Evolutionary conservation across 371 early-diverging fungal genomes (phyloP).

Genomic region (Syncephalis fuscata): DNA sequence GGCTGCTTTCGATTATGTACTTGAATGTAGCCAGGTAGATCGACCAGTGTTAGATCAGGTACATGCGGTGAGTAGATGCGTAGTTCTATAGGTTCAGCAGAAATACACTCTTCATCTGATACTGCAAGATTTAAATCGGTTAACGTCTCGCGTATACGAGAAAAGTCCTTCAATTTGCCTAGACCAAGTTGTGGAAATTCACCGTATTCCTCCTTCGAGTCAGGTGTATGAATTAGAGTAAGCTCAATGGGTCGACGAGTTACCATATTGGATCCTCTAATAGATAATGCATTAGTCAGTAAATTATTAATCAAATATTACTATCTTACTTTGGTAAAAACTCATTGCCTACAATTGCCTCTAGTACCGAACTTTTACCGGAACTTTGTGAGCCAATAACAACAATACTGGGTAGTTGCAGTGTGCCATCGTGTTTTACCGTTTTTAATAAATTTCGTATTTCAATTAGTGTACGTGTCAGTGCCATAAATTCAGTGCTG

Average conservation of each 20-base stretch:
- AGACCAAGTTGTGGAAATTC: slow-evolving; percentile 88
- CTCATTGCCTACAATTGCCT: slow-evolving; percentile 97
- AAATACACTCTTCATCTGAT: slow-evolving; percentile 82
- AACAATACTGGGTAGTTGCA: slow-evolving; percentile 90
- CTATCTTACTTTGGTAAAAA: slow-evolving; percentile 88
- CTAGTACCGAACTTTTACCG: slow-evolving; percentile 97
- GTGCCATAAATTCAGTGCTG: slow-evolving; percentile 61
- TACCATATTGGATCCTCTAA: slow-evolving; percentile 93
- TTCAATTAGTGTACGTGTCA: slow-evolving; percentile 87
- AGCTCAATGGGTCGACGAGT: slow-evolving; percentile 97
- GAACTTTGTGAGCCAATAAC: slow-evolving; percentile 96
- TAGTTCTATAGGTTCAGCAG: slow-evolving; percentile 86
- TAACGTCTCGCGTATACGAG: slow-evolving; percentile 74
- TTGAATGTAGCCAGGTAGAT: slow-evolving; percentile 98
- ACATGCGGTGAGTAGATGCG: slow-evolving; percentile 85
- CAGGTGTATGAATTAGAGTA: slow-evolving; percentile 85
- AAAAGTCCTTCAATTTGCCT: slow-evolving; percentile 74
- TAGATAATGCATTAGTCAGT: background rate
- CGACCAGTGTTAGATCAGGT: slow-evolving; percentile 93
- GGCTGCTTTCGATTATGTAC: slow-evolving; percentile 93
- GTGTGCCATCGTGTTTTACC: slow-evolving; percentile 51
- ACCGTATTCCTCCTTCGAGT: slow-evolving; percentile 72
- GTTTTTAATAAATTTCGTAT: slow-evolving; percentile 82
- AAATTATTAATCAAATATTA: too few relatives aligned
- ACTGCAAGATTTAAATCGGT: slow-evolving; percentile 88